A percentile compares a stretch with the other conserved stretches of the same genome.
These are phyloP conservation scores for Vitis hybrid DNA, from an alignment of 177 flowering plant species.

Conservation along the genomic window DNA sequence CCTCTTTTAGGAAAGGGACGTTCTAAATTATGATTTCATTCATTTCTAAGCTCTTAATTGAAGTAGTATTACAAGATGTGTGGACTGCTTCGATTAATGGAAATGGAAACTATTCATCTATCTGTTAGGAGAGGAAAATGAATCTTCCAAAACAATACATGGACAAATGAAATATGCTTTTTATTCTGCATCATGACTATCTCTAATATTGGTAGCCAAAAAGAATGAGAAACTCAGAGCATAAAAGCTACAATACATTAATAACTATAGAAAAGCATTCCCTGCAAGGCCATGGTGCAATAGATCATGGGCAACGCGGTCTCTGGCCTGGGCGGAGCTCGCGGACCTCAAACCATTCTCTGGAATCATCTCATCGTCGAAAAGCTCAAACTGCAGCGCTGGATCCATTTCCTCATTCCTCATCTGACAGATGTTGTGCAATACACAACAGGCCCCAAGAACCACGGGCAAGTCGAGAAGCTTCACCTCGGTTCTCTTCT, in stretches of 20 bases:
- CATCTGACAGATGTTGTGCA: slow-evolving; percentile 81
- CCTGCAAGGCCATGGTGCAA: slow-evolving; percentile 74
- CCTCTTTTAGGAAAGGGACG: no score
- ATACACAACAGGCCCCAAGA: slow-evolving; percentile 80
- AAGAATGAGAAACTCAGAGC: no score
- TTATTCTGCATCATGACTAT: no score
- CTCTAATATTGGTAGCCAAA: no score
- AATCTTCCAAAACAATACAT: no score
- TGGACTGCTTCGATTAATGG: no score
- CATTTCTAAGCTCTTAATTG: no score
- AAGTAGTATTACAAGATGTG: no score
- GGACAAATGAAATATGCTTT: no score
- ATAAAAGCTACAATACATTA: background rate
- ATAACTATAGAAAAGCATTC: slow-evolving; percentile 38
- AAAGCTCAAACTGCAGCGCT: slow-evolving; percentile 40
- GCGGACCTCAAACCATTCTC: slow-evolving; percentile 44
- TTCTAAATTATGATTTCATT: no score
- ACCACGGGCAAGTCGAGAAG: slow-evolving; percentile 75
- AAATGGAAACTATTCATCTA: no score
- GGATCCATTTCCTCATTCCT: slow-evolving; percentile 52
- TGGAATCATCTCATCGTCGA: slow-evolving; percentile 65
- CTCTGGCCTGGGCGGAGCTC: slow-evolving; percentile 47
- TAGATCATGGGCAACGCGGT: slow-evolving; percentile 72
- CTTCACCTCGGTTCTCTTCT: slow-evolving; percentile 81
- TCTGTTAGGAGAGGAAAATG: no score